A percentile compares a stretch with the other conserved stretches of the same genome.
phyloP scores from a whole-genome alignment of 2,329 filamentous ascomycete species.

The Arthroderma uncinatum region DNA sequence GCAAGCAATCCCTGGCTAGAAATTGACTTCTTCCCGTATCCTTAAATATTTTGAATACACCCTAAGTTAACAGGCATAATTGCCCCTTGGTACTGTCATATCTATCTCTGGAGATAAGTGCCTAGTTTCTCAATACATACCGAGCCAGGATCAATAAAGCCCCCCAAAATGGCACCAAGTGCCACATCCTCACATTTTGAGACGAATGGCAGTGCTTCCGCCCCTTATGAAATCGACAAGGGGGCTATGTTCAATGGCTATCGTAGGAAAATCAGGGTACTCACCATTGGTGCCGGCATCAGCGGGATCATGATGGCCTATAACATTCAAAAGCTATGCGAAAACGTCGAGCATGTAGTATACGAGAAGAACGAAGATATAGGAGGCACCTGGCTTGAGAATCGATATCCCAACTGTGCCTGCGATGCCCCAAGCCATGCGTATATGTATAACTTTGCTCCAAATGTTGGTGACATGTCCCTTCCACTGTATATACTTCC shows the following conservation, averaged over 20 bases:
- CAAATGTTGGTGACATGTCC: constrained; percentile 21
- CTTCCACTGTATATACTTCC: not conserved
- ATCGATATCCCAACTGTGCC: constrained; percentile 30
- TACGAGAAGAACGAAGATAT: constrained; percentile 29
- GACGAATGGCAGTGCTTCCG: not conserved
- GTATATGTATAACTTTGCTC: constrained; percentile 36
- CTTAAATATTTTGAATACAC: too few relatives aligned
- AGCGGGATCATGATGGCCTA: constrained; percentile 32
- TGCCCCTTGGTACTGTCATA: too few relatives aligned
- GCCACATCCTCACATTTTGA: not conserved
- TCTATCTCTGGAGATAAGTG: too few relatives aligned
- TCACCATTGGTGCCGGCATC: constrained; percentile 31
- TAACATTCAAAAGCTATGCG: constrained; percentile 28
- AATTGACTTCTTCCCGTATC: too few relatives aligned
- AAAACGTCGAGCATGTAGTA: constrained; percentile 26
- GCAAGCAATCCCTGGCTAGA: too few relatives aligned
- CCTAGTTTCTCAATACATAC: too few relatives aligned
- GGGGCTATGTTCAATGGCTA: constrained; percentile 23
- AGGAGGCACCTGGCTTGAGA: constrained; percentile 30
- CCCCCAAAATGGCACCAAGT: not conserved
- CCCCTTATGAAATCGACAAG: constrained; percentile 11
- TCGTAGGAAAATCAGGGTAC: constrained; percentile 35
- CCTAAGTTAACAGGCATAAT: too few relatives aligned
- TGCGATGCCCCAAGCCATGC: constrained; percentile 39
- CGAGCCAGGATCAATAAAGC: not conserved